Base-by-base conservation (phyloP, 2,329 filamentous ascomycete species). In the Trichoderma cornu-damae region DNA sequence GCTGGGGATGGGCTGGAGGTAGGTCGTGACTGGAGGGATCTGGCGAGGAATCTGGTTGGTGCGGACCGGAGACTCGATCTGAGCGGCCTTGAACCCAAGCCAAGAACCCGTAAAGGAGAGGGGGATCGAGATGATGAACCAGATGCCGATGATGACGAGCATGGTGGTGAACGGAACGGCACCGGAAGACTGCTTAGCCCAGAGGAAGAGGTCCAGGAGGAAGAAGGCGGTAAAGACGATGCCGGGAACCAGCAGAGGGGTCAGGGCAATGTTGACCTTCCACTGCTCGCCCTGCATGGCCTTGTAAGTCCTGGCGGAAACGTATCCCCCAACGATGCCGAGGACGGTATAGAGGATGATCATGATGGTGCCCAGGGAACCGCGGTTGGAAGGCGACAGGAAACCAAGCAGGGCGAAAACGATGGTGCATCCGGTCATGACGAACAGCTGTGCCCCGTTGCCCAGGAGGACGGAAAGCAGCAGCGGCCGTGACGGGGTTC, bases 1-100 rank as follows among this genome's bases (percentile, higher is more conserved):
- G 62, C 89, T 95, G 1, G 94, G 94, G 6, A 96, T 75, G 0
- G 90, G 89, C 61, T 87, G 87, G 48, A 97, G 85, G 67, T 96
- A 96, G 7, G 87, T 90, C 2, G 83, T 85, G 46, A 85, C 82
- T 0, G 89, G 90, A 9, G 94, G 94, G 50, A 99, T 95, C 75
- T 99, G 94, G 60, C 94, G 88, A 0, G 94, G 94, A 63, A 99
- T 99, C 75, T 99, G 94, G 79, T 99, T 99, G 52, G 90, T 96
- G 66, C 90, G 89, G 22, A 96, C 92, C 0, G 94, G 93, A 1
- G 90, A 76, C 67, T 91, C 84, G 53, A 95, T 78, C 11, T 82
- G 79, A 40, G 77, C 69, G 63, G 87, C 83, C 61, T 87, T 90
- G 80, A 97, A 97, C 30, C 91, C 94, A 42, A 97, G 72, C 91